Evolutionary conservation across 257 asterid genomes (phyloP), one percentile per base, ranked within the genome.

Genomic region (Ilex asprella): DNA sequence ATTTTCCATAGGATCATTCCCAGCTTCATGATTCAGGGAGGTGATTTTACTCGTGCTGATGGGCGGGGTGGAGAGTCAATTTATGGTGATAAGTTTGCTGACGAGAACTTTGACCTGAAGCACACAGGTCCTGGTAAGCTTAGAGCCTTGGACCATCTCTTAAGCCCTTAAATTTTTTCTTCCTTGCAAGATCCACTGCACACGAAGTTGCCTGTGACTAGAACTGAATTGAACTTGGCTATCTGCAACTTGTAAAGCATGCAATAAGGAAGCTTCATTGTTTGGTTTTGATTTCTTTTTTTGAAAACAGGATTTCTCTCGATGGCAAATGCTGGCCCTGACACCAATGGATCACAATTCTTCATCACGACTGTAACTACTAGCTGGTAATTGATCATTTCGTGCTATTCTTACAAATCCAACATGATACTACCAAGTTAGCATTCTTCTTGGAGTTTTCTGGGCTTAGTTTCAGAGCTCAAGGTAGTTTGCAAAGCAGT

Each of bases 11-110:
- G 98, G 71, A 88, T 91, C 80, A 87, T 91, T 70, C 98, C 96
- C 11, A 79, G 82, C 78, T 91, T 88, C 73, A 91, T 91, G 98
- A 91, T 91, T 73, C 98, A 88, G 70, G 98, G 98, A 63, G 98
- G 96, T 14, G 98, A 91, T 70, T 91, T 91, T 74, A 91, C 96
- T 41, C 82, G 59, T 62, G 96, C 96, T 16, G 96, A 91, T 78
- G 98, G 96, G 49, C 81, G 87, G 52, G 98, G 98, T 53, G 98
- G 98, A 53, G 98, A 91, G 70, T 91, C 98, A 2, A 88, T 91
- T 52, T 88, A 73, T 66, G 95, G 96, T 16, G 73, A 69, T 65
- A 81, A 41, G 32, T 91, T 91, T 75, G 65, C 86, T 27, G 98
- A 91, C 60, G 98, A 91, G 75, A 91, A 88, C 72, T 91, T 91